Conservation (phyloP, 352 stramenopile genomes). For the Pythium biforme region DNA sequence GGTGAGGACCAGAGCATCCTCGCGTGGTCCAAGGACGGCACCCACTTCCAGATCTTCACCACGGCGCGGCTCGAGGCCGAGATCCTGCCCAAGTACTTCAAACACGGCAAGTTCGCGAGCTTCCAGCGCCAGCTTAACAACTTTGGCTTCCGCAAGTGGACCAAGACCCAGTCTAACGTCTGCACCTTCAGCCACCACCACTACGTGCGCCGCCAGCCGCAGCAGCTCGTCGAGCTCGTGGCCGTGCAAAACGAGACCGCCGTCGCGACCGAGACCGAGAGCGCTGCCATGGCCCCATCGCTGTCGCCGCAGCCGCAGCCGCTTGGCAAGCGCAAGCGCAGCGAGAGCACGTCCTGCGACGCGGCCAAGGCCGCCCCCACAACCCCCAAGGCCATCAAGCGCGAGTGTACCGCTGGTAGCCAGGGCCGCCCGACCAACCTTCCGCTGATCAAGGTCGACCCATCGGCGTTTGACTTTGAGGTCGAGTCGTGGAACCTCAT, state of each 20-base stretch:
- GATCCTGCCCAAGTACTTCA: conserved; percentile 93
- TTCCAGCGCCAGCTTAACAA: conserved; percentile 93
- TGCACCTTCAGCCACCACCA: conserved; percentile 79
- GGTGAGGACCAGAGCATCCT: conserved; percentile 69
- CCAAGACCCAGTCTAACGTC: conserved; percentile 76
- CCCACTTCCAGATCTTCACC: conserved; percentile 71
- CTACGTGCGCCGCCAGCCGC: conserved; percentile 57
- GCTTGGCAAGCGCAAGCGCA: conserved; percentile 26
- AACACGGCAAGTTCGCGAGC: conserved; percentile 91
- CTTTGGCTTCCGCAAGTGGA: conserved; percentile 91
- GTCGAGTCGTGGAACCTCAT: conserved; percentile 29
- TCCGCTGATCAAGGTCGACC: conserved; percentile 20
- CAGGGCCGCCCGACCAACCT: conserved; percentile 1
- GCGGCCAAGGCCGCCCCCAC: not conserved
- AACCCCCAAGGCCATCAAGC: conserved; percentile 16
- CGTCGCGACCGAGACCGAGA: not conserved
- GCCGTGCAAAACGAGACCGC: conserved; percentile 24
- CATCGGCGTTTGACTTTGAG: conserved; percentile 27
- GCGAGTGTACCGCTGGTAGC: not conserved
- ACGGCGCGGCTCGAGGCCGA: conserved; percentile 57
- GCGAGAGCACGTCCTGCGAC: conserved; percentile 14
- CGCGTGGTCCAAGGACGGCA: conserved; percentile 62
- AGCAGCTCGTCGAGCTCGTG: conserved; percentile 57
- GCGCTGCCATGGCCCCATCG: too few species aligned
- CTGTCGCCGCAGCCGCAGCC: not conserved